These are phyloP conservation scores for Claviceps sp. DNA, from an alignment of 2,329 filamentous ascomycete genomes.

Conservation along the genomic window DNA sequence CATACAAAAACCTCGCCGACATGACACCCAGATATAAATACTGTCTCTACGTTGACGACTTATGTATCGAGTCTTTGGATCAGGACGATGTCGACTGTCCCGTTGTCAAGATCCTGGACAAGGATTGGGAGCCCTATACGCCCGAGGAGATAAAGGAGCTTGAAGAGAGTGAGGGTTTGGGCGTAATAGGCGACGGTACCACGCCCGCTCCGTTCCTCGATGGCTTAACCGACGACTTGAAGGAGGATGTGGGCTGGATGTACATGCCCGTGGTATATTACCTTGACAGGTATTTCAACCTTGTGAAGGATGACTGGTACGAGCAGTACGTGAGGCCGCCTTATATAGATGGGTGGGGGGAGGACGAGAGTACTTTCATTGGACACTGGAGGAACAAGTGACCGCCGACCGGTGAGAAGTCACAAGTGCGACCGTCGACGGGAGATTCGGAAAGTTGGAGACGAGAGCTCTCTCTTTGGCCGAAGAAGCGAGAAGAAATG, in stretches of 20 bases:
- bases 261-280: not conserved
- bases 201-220: not conserved
- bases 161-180: too few species aligned
- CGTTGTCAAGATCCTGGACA: not conserved
- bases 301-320: not conserved
- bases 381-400: too few species aligned
- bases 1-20: not conserved
- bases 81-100: not conserved
- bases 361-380: not conserved
- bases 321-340: not conserved
- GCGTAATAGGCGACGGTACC: not conserved
- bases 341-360: not conserved
- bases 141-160: too few species aligned
- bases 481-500: too few species aligned
- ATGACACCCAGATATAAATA: not conserved
- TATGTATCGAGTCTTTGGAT: not conserved
- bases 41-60: not conserved
- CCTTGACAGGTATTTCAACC: not conserved
- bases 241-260: slow-evolving; percentile 1
- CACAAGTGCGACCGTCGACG: not conserved
- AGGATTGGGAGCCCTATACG: not conserved
- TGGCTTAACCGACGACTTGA: not conserved
- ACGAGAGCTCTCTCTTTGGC: too few species aligned
- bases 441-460: too few species aligned
- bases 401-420: too few species aligned